Base-by-base conservation (phyloP, 225 moss, liverwort and hornwort species). In the Rhytidiadelphus loreus region DNA sequence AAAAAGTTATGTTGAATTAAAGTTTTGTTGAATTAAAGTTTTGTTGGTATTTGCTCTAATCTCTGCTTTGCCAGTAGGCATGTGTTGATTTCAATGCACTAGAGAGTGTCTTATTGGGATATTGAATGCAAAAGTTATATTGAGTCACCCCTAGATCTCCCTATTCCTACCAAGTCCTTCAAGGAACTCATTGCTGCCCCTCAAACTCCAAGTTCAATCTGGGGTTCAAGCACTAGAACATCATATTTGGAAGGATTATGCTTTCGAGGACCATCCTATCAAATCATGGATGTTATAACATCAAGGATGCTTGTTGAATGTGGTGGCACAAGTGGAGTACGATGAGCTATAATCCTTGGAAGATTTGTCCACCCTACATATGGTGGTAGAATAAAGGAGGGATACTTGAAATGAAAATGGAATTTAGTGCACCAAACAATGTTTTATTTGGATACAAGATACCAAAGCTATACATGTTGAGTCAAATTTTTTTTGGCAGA, bases 211-310 rank as follows among this genome's bases (percentile, higher is more conserved):
- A 88, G 12, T 30, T 44, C 29, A 73, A 46, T n/a, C n/a, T n/a
- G n/a, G n/a, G n/a, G n/a, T n/a, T n/a, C n/a, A n/a, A n/a, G 11
- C 6, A 17, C 28, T 16, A 71, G 0, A 84, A 94, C 41, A 84
- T 95, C 32, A 87, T 8, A 88, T 93, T 46, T 46, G 18, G 46
- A 72, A 77, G 95, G 56, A 97, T 95, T 60, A 74, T 97, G 16
- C 76, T 97, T n/a, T 95, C 91, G 0, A n/a, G 20, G 39, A 88
- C 80, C 41, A 87, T 96, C 57, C 57, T 96, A 9, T 90, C 82
- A 11, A 91, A 94, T 56, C 94, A 96, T 61, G 5, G 87, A 17
- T 87, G 78, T n/a, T 85, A 56, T 50, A 87, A 41, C 7, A 66
- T 86, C 0, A 64, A 29, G 0, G 70, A 89, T 30, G 69, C 11